These are phyloP conservation scores for Chaetomiaceae sp. DNA, from an alignment of 2,329 filamentous ascomycete species.

Conservation along the genomic window DNA sequence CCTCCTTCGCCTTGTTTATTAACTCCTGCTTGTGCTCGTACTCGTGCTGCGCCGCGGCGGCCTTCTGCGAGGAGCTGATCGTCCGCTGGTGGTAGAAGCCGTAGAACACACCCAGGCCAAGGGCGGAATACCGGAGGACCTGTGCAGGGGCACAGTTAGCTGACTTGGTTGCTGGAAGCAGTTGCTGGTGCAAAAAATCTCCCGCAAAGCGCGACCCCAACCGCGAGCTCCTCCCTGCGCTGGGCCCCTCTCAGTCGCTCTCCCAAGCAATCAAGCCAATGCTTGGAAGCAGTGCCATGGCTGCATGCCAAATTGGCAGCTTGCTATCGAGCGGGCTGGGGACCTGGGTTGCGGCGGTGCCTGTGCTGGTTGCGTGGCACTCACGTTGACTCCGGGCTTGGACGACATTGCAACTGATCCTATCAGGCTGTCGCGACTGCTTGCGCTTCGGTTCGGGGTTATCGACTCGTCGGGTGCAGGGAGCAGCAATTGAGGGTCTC, in stretches of 20 bases:
- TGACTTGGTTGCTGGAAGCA: neutral
- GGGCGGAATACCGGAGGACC: slow-evolving; percentile 96
- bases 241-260: neutral
- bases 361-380: slow-evolving; percentile 15
- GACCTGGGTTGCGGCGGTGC: neutral
- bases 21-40: slow-evolving; percentile 86
- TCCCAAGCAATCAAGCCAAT: neutral
- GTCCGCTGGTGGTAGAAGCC: slow-evolving; percentile 88
- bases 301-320: no score
- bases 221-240: neutral
- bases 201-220: neutral
- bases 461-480: slow-evolving; percentile 14
- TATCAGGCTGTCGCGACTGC: slow-evolving; percentile 9
- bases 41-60: slow-evolving; percentile 67
- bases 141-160: slow-evolving; percentile 34
- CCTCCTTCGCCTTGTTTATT: slow-evolving; percentile 88
- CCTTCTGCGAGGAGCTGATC: slow-evolving; percentile 66
- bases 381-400: slow-evolving; percentile 30
- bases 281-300: no score
- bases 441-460: slow-evolving; percentile 9
- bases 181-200: slow-evolving; percentile 1
- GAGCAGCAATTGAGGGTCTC: slow-evolving; percentile 21
- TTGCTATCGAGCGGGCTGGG: neutral
- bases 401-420: slow-evolving; percentile 26
- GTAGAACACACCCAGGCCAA: slow-evolving; percentile 88